These are phyloP conservation scores for Myxozyma neotropica DNA, from an alignment of 805 yeast species.

Conservation along the genomic window DNA sequence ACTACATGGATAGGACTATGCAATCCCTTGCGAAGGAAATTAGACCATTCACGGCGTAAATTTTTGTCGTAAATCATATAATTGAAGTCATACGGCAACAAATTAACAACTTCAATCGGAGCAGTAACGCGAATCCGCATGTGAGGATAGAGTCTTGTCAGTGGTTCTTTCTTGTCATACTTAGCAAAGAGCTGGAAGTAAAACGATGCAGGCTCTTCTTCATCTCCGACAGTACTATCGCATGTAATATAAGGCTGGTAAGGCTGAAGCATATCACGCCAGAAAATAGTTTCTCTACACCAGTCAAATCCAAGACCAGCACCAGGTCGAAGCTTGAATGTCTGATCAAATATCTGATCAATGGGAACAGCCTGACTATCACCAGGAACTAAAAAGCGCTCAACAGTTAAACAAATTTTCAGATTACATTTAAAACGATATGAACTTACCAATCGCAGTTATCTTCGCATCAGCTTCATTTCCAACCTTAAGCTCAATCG, in stretches of 20 bases:
- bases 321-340: constrained; percentile 62
- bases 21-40: constrained; percentile 62
- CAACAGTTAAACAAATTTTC: not conserved
- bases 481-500: constrained; percentile 50
- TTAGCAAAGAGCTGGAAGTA: constrained; percentile 74
- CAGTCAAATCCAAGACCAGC: constrained; percentile 55
- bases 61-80: constrained; percentile 79
- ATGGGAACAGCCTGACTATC: constrained; percentile 72
- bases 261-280: constrained; percentile 59
- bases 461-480: constrained; percentile 43
- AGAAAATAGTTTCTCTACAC: constrained; percentile 63
- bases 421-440: not conserved
- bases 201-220: constrained; percentile 47
- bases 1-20: constrained; percentile 80
- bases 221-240: constrained; percentile 44
- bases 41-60: constrained; percentile 66
- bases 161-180: constrained; percentile 66
- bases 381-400: constrained; percentile 52
- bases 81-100: constrained; percentile 77
- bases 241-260: constrained; percentile 64
- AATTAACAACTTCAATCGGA: constrained; percentile 81
- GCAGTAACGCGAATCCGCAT: constrained; percentile 76
- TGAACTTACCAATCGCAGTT: constrained; percentile 43
- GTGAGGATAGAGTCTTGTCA: constrained; percentile 79
- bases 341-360: constrained; percentile 60